Conservation (phyloP, 2,329 filamentous ascomycete genomes). For the Macrophomina tecta region DNA sequence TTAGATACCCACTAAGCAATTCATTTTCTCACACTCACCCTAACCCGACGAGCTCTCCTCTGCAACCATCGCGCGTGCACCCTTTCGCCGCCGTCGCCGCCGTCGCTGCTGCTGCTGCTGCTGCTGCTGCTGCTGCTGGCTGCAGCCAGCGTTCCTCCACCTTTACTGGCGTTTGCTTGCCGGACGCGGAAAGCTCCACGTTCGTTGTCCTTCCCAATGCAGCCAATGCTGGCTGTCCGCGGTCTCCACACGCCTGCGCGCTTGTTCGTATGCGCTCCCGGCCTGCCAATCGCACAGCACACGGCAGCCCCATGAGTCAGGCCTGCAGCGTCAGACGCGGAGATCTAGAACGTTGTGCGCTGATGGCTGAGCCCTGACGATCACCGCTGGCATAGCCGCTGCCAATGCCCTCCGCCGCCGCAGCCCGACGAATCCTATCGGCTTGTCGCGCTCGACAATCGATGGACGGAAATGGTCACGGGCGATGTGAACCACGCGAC, state of each 20-base stretch:
- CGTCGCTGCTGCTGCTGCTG: no score
- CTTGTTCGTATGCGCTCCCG: background rate
- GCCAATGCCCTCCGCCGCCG: background rate
- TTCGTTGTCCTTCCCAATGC: background rate
- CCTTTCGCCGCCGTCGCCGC: no score
- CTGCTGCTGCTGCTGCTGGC: no score
- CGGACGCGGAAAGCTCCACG: background rate
- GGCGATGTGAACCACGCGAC: background rate
- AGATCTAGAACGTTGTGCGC: background rate
- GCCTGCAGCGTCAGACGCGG: background rate
- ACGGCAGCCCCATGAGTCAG: background rate
- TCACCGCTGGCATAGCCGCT: conserved; percentile 3
- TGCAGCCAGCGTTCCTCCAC: background rate
- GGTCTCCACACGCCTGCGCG: background rate
- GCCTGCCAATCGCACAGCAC: background rate
- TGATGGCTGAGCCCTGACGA: conserved; percentile 5
- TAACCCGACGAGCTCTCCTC: background rate
- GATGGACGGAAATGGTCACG: background rate
- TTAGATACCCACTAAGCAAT: conserved; percentile 6
- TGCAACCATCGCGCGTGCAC: background rate
- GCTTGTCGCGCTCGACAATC: background rate
- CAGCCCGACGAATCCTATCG: background rate
- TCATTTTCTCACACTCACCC: background rate
- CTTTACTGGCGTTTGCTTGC: background rate
- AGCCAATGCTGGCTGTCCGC: background rate